Evolutionary conservation across 176 grass and related monocot genomes (phyloP).

Genomic region (Microstegium vimineum): DNA sequence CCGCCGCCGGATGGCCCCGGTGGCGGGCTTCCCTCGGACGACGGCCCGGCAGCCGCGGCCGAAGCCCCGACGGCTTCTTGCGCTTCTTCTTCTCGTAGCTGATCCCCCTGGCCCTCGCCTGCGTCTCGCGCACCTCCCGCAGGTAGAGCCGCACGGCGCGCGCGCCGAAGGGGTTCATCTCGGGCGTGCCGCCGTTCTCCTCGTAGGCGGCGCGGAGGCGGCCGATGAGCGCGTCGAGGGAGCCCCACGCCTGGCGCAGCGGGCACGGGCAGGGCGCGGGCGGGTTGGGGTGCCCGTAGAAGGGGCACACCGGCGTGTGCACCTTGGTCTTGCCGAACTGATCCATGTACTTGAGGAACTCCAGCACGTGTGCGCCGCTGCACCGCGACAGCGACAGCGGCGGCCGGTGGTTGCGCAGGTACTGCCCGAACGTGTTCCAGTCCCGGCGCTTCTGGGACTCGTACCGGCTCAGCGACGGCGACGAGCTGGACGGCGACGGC

Average conservation of each 20-base stretch:
- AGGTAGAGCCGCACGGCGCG: conserved; percentile 87
- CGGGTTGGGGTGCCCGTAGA: conserved; percentile 83
- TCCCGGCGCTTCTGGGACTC: conserved; percentile 87
- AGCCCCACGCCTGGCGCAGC: conserved; percentile 86
- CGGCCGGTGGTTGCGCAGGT: conserved; percentile 82
- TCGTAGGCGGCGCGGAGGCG: conserved; percentile 90
- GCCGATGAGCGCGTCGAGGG: conserved; percentile 85
- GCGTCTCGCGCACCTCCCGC: conserved; percentile 82
- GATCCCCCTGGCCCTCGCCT: conserved; percentile 76
- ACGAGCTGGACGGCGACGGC: conserved; percentile 43
- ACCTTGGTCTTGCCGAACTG: conserved; percentile 99
- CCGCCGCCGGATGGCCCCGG: conserved; percentile 32
- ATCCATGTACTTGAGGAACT: conserved; percentile 93
- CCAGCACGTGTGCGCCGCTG: conserved; percentile 84
- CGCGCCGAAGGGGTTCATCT: conserved; percentile 86
- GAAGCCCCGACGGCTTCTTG: conserved; percentile 52
- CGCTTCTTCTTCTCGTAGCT: conserved; percentile 98
- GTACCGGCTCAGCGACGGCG: conserved; percentile 67
- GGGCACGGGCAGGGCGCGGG: conserved; percentile 87
- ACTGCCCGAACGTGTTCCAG: conserved; percentile 96
- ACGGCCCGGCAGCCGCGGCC: conserved; percentile 24
- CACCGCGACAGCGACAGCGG: conserved; percentile 67
- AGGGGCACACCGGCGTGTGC: conserved; percentile 80
- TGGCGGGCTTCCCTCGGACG: conserved; percentile 58
- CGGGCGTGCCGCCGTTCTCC: conserved; percentile 85